Conservation (phyloP, 1,139 yeast species). For the Yarrowia galli region DNA sequence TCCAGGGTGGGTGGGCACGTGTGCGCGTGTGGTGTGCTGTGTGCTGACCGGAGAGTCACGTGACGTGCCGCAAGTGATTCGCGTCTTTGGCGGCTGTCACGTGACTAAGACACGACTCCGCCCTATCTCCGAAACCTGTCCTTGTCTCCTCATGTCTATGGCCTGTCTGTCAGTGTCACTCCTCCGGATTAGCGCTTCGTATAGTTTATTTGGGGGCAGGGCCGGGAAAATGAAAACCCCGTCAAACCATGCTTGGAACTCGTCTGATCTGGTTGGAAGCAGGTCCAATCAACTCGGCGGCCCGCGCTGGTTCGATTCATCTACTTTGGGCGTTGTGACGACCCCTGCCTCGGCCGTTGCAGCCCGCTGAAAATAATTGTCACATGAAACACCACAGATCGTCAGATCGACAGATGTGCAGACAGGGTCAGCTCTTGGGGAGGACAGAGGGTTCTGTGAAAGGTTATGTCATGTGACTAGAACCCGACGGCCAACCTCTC, state of each 20-base stretch:
- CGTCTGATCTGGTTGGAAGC: neutral
- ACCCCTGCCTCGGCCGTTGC: conserved; percentile 22
- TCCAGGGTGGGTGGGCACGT: conserved; percentile 6
- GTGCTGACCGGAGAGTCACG: too few species aligned
- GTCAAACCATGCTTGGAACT: too few species aligned
- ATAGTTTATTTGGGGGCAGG: too few species aligned
- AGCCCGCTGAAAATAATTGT: neutral
- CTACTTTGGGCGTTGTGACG: neutral
- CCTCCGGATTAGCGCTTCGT: too few species aligned
- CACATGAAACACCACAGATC: conserved; percentile 27
- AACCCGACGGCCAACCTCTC: too few species aligned
- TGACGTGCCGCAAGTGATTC: neutral
- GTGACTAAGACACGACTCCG: too few species aligned
- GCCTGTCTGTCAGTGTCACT: too few species aligned
- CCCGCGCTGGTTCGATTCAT: neutral
- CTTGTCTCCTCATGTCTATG: too few species aligned
- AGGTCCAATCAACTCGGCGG: neutral
- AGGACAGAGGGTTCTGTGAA: too few species aligned
- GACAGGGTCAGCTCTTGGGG: conserved; percentile 14
- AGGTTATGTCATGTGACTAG: neutral
- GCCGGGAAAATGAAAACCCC: neutral
- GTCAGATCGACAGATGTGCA: conserved; percentile 24
- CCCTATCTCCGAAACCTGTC: neutral
- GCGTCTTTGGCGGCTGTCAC: neutral
- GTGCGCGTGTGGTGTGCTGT: too few species aligned